Base-by-base conservation (phyloP, 192 early-diverging fungal species). In the Podila epicladia region DNA sequence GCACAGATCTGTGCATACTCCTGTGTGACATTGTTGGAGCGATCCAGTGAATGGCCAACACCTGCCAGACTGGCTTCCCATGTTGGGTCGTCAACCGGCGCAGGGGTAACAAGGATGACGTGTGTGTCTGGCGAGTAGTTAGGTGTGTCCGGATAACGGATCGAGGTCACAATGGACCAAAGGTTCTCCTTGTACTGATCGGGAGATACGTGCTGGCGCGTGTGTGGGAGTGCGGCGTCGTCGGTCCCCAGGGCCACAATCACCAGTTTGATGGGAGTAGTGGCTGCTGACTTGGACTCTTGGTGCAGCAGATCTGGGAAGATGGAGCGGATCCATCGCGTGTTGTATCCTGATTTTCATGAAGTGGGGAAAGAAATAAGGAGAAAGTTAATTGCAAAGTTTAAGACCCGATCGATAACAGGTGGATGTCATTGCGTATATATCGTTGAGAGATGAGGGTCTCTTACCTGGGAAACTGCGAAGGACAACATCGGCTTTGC, bases 161-260 rank as follows among this genome's bases (percentile, higher is more conserved):
- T 69, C 13, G 87, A 65, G 1, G 73, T 50, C 22, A 95, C 73
- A 59, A 97, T 74, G 20, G 78, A 71, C 29, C 75, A 72, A 22
- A 95, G 57, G 65, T 97, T 94, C 9, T 78, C 61, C 19, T 82
- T 76, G 78, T 90, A 97, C 5, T 80, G 50, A 1, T 74, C 71
- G 17, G 95, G 26, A 1, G 93, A 75, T 3, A 95, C 89, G 66
- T 91, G 89, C 62, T 93, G 91, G 17, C 69, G 59, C 5, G 82
- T 82, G 8, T 72, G 69, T 3, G 83, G 84, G 38, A 89, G 64
- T 0, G 86, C 85, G 0, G 93, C 91, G 78, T 97, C 96, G 74
- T 96, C 95, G 0, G 96, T 90, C 35, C 96, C 96, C 48, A 95
- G 88, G 59, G 93, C 93, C n/a, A 97, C 69, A 9, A 87, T 83